phyloP scores from a whole-genome alignment of 2,329 filamentous ascomycete genomes.

The Trichophyton equinum region DNA sequence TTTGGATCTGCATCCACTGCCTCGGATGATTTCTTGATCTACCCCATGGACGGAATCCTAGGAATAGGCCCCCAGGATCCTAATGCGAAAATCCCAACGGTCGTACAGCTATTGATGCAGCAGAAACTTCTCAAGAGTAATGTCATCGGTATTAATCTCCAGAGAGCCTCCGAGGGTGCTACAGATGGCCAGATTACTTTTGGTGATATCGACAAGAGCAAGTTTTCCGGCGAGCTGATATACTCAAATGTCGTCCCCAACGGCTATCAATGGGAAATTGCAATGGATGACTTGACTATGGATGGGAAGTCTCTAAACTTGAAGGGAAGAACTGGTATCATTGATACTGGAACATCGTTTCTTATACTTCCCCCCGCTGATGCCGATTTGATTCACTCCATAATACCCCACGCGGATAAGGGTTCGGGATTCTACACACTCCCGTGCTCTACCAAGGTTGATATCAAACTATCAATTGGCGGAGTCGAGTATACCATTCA shows the following conservation, averaged over 20 bases:
- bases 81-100: slow-evolving; percentile 45
- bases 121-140: slow-evolving; percentile 50
- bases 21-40: slow-evolving; percentile 60
- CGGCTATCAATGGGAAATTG: slow-evolving; percentile 58
- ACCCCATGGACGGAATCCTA: slow-evolving; percentile 79
- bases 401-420: slow-evolving; percentile 48
- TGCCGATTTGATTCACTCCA: slow-evolving; percentile 53
- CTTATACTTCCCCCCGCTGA: slow-evolving; percentile 58
- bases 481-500: slow-evolving; percentile 55
- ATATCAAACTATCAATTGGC: slow-evolving; percentile 55
- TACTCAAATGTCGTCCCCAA: slow-evolving; percentile 47
- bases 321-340: slow-evolving; percentile 48
- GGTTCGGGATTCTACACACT: slow-evolving; percentile 48
- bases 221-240: slow-evolving; percentile 54
- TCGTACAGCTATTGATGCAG: slow-evolving; percentile 50
- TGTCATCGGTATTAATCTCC: slow-evolving; percentile 59
- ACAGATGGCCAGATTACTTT: slow-evolving; percentile 69
- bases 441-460: slow-evolving; percentile 55
- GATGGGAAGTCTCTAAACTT: slow-evolving; percentile 48
- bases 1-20: slow-evolving; percentile 64
- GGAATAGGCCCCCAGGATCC: slow-evolving; percentile 56
- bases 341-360: slow-evolving; percentile 76
- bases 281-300: slow-evolving; percentile 52
- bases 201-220: slow-evolving; percentile 53
- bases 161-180: slow-evolving; percentile 50